Evolutionary conservation across 441 rosid genomes (phyloP).

Genomic region (California macrophylla): DNA sequence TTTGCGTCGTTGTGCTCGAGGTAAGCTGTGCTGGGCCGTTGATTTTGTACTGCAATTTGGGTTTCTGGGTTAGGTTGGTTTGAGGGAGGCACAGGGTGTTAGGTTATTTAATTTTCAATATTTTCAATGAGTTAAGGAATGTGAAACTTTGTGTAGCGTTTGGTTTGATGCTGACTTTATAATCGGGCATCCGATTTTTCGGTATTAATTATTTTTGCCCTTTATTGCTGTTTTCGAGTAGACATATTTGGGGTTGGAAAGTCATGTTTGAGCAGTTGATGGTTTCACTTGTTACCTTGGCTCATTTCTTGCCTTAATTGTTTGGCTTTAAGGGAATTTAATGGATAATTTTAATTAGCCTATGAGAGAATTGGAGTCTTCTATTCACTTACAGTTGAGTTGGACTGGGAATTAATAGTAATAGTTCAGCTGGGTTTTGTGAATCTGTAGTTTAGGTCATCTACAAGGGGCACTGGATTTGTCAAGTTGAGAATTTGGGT

Average conservation of each 20-base stretch:
- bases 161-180: constrained; percentile 5
- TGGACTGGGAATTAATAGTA: neutral
- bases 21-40: constrained; percentile 30
- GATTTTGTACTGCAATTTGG: neutral
- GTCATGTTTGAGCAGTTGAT: neutral
- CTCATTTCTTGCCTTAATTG: neutral
- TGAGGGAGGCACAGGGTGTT: constrained; percentile 25
- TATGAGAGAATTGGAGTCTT: neutral
- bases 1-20: constrained; percentile 36
- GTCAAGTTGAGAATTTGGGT: constrained; percentile 3
- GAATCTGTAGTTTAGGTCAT: neutral
- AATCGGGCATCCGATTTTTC: constrained; percentile 6
- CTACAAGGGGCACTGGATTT: neutral
- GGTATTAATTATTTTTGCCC: constrained; percentile 3
- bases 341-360: neutral
- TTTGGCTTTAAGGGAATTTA: neutral
- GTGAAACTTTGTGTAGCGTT: constrained; percentile 11
- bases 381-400: neutral
- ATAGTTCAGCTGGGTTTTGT: constrained; percentile 1
- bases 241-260: neutral
- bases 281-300: neutral
- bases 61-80: neutral
- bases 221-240: neutral
- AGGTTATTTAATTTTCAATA: neutral
- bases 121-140: constrained; percentile 1